These are phyloP conservation scores for Microbotryum intermedium DNA, from an alignment of 1,284 basidiomycete genomes.

Conservation along the genomic window DNA sequence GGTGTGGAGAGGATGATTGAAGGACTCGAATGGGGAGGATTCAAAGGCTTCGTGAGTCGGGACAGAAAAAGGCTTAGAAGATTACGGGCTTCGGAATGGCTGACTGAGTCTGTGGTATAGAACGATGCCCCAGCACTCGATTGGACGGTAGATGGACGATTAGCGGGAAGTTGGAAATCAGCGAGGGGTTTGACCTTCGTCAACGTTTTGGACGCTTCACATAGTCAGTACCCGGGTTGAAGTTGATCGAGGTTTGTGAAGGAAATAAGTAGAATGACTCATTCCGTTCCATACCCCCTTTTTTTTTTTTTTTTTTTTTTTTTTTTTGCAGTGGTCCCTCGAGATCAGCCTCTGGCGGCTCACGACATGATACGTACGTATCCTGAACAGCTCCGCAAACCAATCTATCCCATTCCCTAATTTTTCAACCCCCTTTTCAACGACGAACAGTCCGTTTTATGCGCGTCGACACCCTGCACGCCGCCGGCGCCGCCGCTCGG, in stretches of 20 bases:
- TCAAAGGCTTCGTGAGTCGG: conserved; percentile 54
- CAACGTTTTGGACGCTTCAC: conserved; percentile 72
- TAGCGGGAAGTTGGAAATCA: conserved; percentile 82
- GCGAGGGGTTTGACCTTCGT: conserved; percentile 87
- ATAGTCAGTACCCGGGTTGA: conserved; percentile 57
- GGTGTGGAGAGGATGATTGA: conserved; percentile 80
- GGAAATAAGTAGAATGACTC: too few relatives aligned
- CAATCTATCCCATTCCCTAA: background rate
- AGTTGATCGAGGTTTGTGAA: too few relatives aligned
- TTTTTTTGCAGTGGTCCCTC: conserved; percentile 53
- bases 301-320: background rate
- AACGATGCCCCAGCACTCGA: conserved; percentile 57
- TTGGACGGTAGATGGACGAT: conserved; percentile 69
- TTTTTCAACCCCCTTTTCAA: too few relatives aligned
- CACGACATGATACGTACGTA: conserved; percentile 81
- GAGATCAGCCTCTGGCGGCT: conserved; percentile 74
- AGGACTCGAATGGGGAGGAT: conserved; percentile 73
- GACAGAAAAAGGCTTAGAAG: too few relatives aligned
- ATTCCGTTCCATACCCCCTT: background rate
- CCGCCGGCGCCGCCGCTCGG: conserved; percentile 61
- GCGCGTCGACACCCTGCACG: conserved; percentile 70
- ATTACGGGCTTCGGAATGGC: too few relatives aligned
- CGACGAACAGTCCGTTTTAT: conserved; percentile 82
- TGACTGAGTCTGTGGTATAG: background rate
- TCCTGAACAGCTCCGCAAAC: background rate